phyloP scores from a whole-genome alignment of 345 rosid species.

The Citrus trifoliata region DNA sequence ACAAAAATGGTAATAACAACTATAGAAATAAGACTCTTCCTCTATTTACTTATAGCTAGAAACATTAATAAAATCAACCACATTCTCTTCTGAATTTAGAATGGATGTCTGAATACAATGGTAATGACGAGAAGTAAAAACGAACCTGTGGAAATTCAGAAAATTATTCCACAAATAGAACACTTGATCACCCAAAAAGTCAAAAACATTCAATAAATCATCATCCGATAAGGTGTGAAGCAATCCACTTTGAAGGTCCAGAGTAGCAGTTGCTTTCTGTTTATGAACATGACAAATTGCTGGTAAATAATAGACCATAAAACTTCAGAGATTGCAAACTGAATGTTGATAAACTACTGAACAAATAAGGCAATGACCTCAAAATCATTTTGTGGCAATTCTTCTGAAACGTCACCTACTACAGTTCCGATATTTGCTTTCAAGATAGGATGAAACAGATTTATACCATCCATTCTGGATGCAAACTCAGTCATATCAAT shows the following conservation, averaged over 20 bases:
- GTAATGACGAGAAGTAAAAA: constrained; percentile 9
- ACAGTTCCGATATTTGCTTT: constrained; percentile 32
- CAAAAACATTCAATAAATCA: constrained; percentile 43
- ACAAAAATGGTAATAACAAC: neutral
- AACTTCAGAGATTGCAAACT: constrained; percentile 7
- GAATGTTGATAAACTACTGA: constrained; percentile 6
- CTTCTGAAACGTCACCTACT: constrained; percentile 41
- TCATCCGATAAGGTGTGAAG: constrained; percentile 46
- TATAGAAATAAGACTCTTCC: neutral
- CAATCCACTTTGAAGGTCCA: constrained; percentile 35
- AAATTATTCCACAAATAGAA: constrained; percentile 72
- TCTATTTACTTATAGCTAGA: neutral
- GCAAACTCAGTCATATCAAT: constrained; percentile 55
- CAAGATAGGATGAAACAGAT: constrained; percentile 34
- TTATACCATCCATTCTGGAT: constrained; percentile 45
- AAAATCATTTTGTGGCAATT: constrained; percentile 61
- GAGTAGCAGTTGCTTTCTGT: constrained; percentile 48
- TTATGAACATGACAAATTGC: constrained; percentile 20
- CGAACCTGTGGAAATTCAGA: constrained; percentile 86
- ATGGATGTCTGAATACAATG: neutral
- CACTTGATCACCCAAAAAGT: constrained; percentile 61
- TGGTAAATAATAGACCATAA: constrained; percentile 5
- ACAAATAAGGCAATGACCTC: constrained; percentile 70
- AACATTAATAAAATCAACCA: neutral
- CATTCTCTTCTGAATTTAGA: neutral